A percentile compares a stretch with the other conserved stretches of the same genome.
These are phyloP conservation scores for Fusarium verrucosum DNA, from an alignment of 2,329 filamentous ascomycete species.

Conservation along the genomic window DNA sequence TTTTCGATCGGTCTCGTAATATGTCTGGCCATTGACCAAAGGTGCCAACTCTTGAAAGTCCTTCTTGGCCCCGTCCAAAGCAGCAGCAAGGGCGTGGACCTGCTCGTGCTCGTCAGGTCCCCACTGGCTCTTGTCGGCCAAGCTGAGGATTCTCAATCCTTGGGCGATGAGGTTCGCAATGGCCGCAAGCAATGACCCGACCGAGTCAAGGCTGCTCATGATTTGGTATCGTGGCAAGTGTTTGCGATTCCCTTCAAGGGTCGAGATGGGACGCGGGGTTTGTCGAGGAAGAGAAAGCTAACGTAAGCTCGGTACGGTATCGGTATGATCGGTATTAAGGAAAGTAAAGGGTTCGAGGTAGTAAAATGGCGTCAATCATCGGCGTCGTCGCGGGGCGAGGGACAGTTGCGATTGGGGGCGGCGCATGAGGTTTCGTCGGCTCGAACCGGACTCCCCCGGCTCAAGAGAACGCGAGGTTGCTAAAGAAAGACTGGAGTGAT, in stretches of 20 bases:
- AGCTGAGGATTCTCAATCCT: conserved; percentile 62
- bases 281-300: conserved; percentile 16
- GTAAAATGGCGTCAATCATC: conserved; percentile 30
- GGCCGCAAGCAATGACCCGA: conserved; percentile 66
- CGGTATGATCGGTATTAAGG: conserved; percentile 3
- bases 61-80: conserved; percentile 67
- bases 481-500: conserved; percentile 11
- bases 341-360: background rate
- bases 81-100: conserved; percentile 61
- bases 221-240: conserved; percentile 34
- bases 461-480: conserved; percentile 20
- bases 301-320: conserved; percentile 17
- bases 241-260: conserved; percentile 19
- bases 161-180: conserved; percentile 65
- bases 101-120: conserved; percentile 68
- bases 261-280: conserved; percentile 27
- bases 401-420: conserved; percentile 37
- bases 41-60: conserved; percentile 68
- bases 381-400: conserved; percentile 44
- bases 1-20: conserved; percentile 67
- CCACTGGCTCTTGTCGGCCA: conserved; percentile 68
- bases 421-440: conserved; percentile 41
- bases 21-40: conserved; percentile 64
- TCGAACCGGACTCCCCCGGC: conserved; percentile 32
- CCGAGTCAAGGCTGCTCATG: conserved; percentile 59